Percentiles rank a stretch among this genome's conserved stretches.
Evolutionary conservation across 805 yeast species (phyloP).

Genomic region (Myxozyma mucilagina): DNA sequence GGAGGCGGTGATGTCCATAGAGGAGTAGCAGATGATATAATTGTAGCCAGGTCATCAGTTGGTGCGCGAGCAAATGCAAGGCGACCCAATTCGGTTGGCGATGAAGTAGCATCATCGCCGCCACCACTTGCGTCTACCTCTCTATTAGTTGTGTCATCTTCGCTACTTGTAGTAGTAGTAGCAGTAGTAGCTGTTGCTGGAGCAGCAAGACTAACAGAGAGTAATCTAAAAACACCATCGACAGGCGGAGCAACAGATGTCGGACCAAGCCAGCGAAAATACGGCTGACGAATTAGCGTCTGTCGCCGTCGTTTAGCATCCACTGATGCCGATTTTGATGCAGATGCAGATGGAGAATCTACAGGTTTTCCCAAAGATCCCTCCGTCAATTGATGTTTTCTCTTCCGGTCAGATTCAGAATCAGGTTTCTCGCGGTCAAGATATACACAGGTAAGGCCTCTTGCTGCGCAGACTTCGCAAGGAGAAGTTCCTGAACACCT

Average conservation of each 20-base stretch:
- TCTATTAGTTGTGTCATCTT: slow-evolving; percentile 5
- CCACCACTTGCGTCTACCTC: no score
- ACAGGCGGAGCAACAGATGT: slow-evolving; percentile 38
- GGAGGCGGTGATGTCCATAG: background rate
- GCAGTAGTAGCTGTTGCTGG: slow-evolving; percentile 13
- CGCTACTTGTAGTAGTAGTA: background rate
- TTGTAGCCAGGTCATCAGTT: background rate
- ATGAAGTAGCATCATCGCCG: background rate
- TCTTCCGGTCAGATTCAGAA: background rate
- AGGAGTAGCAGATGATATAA: background rate
- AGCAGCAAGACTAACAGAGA: slow-evolving; percentile 34
- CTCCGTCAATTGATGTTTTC: background rate
- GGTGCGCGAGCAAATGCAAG: slow-evolving; percentile 11
- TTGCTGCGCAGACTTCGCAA: slow-evolving; percentile 29
- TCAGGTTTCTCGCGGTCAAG: slow-evolving; percentile 7
- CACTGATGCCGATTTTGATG: background rate
- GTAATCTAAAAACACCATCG: slow-evolving; percentile 35
- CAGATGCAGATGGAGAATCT: background rate
- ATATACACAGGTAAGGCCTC: slow-evolving; percentile 29
- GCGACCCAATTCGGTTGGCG: slow-evolving; percentile 6
- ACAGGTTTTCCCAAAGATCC: background rate
- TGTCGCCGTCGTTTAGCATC: background rate
- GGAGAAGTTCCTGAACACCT: slow-evolving; percentile 36
- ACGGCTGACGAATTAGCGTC: slow-evolving; percentile 34
- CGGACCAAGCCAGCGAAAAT: slow-evolving; percentile 39